Evolutionary conservation across 164 flowering plant genomes (phyloP), one percentile per base, ranked within the genome.

Genomic region (Magnolia kwangsiensis): DNA sequence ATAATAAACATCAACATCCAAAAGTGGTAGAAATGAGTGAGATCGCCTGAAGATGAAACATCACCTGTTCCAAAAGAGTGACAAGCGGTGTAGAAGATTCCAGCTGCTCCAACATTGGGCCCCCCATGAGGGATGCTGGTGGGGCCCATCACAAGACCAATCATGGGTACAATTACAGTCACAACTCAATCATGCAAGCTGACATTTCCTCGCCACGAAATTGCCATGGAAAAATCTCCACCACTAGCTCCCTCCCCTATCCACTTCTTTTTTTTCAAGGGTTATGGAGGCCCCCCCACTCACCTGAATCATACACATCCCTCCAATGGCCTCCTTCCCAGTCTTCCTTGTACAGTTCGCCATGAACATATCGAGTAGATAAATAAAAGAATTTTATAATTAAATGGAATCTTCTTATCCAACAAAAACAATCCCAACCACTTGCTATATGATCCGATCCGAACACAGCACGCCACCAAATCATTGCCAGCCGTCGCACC

Each of bases 331-430:
- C 14, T 9, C 14, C 58, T 69, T 77, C 67, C 21, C 61, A 59
- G 51, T 11, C 67, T 69, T 63, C 31, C 69, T 68, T 23, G 37
- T 68, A 74, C 68, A 72, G 63, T 51, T 70, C 23, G 67, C 74
- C 79, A 75, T 63, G 77, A 78, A 51, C 10, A 55, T 50, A 51
- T 63, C 50, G 8, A 31, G 70, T n/a, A 78, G 80, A 78, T 58
- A 78, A 82, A 80, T 82, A 61, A 84, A 84, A 84, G 84, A 84
- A 84, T 82, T 49, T 68, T 84, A 76, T 74, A 73, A 63, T 73
- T 79, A 49, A 68, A 69, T 63, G 65, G 78, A 51, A 71, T 21
- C 80, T 49, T 49, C 20, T 55, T 27, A 67, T 63, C 73, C 67
- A 72, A 31, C 74, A 67, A 69, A 65, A 14, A 65, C n/a, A 59